Conservation (phyloP, 1,139 yeast genomes). For the Kodamaea plutei region DNA sequence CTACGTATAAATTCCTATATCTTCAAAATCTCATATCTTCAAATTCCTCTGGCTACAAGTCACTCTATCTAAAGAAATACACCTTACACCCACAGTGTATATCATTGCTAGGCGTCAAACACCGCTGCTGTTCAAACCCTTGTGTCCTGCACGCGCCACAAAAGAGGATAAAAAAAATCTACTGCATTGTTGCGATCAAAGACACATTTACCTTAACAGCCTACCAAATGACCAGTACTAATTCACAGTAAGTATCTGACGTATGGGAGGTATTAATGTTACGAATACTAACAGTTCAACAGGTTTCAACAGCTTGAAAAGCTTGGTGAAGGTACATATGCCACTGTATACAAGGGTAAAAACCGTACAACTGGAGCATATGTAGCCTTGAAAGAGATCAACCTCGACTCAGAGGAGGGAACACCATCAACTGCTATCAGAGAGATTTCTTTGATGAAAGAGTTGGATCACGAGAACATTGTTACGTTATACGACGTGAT, state of each 20-base stretch:
- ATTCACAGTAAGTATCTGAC: slow-evolving; percentile 24
- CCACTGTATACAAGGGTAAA: slow-evolving; percentile 95
- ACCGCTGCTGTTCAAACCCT: too few relatives aligned
- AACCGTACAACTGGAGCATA: slow-evolving; percentile 88
- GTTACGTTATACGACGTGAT: slow-evolving; percentile 92
- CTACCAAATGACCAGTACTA: slow-evolving; percentile 26
- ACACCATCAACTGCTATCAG: slow-evolving; percentile 98
- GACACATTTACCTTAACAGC: too few relatives aligned
- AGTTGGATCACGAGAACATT: slow-evolving; percentile 88
- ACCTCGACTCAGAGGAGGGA: slow-evolving; percentile 93
- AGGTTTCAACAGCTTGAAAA: slow-evolving; percentile 69
- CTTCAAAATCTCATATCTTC: too few relatives aligned
- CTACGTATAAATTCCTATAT: too few relatives aligned
- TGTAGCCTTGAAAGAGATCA: slow-evolving; percentile 93
- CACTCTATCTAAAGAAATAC: too few relatives aligned
- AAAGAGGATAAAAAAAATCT: too few relatives aligned
- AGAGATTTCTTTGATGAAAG: slow-evolving; percentile 95
- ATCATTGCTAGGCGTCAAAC: too few relatives aligned
- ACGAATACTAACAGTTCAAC: slow-evolving; percentile 4
- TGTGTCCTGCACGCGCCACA: too few relatives aligned
- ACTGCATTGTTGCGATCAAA: too few relatives aligned
- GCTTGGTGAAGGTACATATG: slow-evolving; percentile 96
- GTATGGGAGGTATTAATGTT: too few relatives aligned
- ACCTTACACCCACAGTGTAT: too few relatives aligned
- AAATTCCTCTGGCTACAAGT: too few relatives aligned